phyloP scores from a whole-genome alignment of 331 rosid genomes.

The Acacia pycnantha region DNA sequence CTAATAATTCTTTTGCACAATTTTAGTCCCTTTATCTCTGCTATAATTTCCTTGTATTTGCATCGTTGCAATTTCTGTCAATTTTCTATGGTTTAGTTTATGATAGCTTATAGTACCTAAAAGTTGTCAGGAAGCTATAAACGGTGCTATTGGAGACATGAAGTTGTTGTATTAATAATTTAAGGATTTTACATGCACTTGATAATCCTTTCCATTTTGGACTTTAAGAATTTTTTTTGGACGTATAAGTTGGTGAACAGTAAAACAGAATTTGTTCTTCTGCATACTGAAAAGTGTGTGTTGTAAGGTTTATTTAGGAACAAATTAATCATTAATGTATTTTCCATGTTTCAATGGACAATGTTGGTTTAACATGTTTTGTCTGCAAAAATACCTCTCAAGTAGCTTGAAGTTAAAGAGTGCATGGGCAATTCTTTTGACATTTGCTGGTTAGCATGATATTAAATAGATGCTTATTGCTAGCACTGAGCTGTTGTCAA shows the following conservation, averaged over 20 bases:
- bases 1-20: constrained; percentile 14
- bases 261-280: background rate
- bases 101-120: background rate
- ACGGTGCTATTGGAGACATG: background rate
- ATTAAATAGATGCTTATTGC: constrained; percentile 1
- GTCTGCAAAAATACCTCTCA: background rate
- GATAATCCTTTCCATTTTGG: constrained; percentile 7
- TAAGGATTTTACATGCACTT: constrained; percentile 5
- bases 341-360: background rate
- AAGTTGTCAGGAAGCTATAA: background rate
- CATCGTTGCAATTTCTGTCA: constrained; percentile 9
- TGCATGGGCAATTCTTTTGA: background rate
- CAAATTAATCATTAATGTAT: background rate
- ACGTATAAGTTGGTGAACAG: background rate
- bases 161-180: constrained; percentile 17
- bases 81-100: constrained; percentile 2
- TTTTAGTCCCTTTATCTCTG: constrained; percentile 16
- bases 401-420: background rate
- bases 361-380: background rate
- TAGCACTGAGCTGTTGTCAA: constrained; percentile 8
- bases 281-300: background rate
- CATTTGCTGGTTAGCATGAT: background rate
- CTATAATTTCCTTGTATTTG: constrained; percentile 4
- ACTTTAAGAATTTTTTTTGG: background rate
- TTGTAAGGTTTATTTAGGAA: background rate